Evolutionary conservation across 1,284 basidiomycete genomes (phyloP), one percentile per base, ranked within the genome.

Genomic region (Trichosporon ovoides): DNA sequence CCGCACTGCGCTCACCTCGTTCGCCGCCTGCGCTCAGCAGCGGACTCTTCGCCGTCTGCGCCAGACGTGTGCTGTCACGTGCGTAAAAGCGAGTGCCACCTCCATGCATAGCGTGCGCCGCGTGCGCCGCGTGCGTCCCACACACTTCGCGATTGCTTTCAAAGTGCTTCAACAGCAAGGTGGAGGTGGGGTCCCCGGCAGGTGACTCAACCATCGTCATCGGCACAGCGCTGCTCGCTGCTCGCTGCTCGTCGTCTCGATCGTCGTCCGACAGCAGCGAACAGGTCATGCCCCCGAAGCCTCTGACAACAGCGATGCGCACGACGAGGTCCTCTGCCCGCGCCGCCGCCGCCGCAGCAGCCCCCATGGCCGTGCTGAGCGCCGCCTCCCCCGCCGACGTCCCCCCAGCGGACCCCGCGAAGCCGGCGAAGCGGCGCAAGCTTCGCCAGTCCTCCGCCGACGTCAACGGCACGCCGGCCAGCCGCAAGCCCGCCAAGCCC

Each of bases 361-460:
- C 43, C 12, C 9, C 18, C 4, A 18, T 6, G 38, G 18, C 38
- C 12, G 9, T 43, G 38, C 38, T 16, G 10, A 36, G 33, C 24
- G 37, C 28, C 14, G 31, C 9, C 38, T 40, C 28, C 18, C 2
- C 37, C 11, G 28, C 13, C 36, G 24, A 24, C 18, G 22, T 37
- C 16, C 16, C 52, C 4, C 22, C 24, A 28, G 14, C 24, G 7
- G 3, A 24, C 5, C 28, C 5, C 4, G 28, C 28, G 34, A 16
- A 14, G 22, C 34, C 50, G 12, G 35, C 51, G 28, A 53, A 53
- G 38, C 52, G 52, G 3, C 52, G 28, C 28, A 53, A 53, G 38
- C 10, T 38, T n/a, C n/a, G 24, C n/a, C 55, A 16, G 43, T 20
- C 40, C n/a, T 5, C 13, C 16, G 18, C 24, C 55, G 13, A 24